Conservation (phyloP, 2,329 filamentous ascomycete species). For the Alternaria panax region DNA sequence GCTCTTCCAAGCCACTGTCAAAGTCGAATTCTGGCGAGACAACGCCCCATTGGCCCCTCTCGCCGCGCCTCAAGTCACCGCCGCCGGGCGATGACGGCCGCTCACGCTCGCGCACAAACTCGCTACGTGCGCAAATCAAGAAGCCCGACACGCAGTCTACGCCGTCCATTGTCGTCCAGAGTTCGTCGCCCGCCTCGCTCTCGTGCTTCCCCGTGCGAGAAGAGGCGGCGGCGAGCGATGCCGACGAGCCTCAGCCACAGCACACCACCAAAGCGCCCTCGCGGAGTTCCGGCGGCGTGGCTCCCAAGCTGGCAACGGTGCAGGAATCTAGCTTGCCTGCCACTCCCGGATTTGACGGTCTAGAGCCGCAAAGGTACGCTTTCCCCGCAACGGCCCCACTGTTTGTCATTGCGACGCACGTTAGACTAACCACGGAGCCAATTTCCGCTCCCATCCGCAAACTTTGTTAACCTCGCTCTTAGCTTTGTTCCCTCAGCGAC, state of each 20-base stretch:
- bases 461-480: constrained; percentile 31
- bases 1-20: constrained; percentile 69
- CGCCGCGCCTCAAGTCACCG: constrained; percentile 78
- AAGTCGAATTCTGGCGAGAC: constrained; percentile 53
- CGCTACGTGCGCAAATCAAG: constrained; percentile 48
- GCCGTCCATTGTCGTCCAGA: constrained; percentile 57
- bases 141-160: constrained; percentile 43
- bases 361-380: constrained; percentile 41
- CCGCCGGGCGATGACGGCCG: constrained; percentile 56
- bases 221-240: constrained; percentile 41
- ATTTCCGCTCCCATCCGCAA: constrained; percentile 26
- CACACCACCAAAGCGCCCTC: constrained; percentile 49
- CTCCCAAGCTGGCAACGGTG: constrained; percentile 81
- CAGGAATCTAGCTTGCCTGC: constrained; percentile 82
- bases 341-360: constrained; percentile 64
- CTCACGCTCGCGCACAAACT: constrained; percentile 54
- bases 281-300: constrained; percentile 64
- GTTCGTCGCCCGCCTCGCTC: constrained; percentile 51
- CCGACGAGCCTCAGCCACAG: constrained; percentile 44
- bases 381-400: constrained; percentile 41
- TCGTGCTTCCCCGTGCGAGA: constrained; percentile 42
- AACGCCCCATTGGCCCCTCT: constrained; percentile 76
- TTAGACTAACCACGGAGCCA: constrained; percentile 23
- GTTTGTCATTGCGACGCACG: constrained; percentile 38
- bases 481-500: constrained; percentile 28